Conservation (phyloP, 495 filamentous ascomycete species). For the Hyaloscypha finlandica region DNA sequence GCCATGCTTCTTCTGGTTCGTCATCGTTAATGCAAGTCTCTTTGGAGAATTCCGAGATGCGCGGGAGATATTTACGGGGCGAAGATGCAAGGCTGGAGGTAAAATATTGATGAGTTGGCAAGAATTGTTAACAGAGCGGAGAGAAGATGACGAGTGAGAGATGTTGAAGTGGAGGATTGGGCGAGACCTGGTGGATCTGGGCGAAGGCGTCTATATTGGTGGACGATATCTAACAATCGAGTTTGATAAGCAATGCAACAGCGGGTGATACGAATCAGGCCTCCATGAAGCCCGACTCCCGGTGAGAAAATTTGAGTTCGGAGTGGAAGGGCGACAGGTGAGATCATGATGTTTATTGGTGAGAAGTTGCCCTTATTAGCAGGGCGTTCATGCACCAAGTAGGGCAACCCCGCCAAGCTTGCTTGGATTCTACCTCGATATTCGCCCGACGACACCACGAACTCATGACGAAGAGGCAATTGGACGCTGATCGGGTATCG, state of each 20-base stretch:
- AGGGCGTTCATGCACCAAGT: neutral
- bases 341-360: slow-evolving; percentile 1
- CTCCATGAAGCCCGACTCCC: neutral
- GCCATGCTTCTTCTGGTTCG: neutral
- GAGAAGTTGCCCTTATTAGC: neutral
- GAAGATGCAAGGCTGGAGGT: neutral
- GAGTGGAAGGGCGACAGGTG: neutral
- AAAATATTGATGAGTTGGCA: neutral
- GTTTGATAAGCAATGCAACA: neutral
- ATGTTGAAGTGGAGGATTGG: neutral
- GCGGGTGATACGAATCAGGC: neutral
- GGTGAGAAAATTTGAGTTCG: neutral
- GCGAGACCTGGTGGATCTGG: neutral
- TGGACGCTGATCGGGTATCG: neutral
- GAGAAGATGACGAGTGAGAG: neutral
- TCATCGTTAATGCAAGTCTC: neutral
- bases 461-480: neutral
- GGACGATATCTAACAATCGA: neutral
- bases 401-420: neutral
- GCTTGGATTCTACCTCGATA: neutral
- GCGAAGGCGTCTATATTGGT: neutral
- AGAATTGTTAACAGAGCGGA: neutral
- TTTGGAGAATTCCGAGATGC: neutral
- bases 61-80: neutral
- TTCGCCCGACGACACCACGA: neutral